Evolutionary conservation across 495 filamentous ascomycete genomes (phyloP), one percentile per base, ranked within the genome.

Genomic region (Parachaetomium inaequale): DNA sequence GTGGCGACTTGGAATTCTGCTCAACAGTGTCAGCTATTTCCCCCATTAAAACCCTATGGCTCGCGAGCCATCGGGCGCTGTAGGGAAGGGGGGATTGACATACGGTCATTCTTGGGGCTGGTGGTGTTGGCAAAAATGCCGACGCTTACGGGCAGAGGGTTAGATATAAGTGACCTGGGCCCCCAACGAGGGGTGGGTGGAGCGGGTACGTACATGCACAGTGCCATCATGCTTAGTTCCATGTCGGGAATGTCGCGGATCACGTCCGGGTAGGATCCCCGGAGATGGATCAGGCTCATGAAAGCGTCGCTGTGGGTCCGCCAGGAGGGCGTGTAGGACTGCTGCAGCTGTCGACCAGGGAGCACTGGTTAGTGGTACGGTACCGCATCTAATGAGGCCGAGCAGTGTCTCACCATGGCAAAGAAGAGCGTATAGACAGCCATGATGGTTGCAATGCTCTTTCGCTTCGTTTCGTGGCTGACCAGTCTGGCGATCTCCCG

Each of bases 281-380:
- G 64, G 5, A 69, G 55, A 14, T 49, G 43, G 21, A 76, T 66
- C 2, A 77, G 28, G 50, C 62, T 67, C 15, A 71, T 59, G 32
- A 72, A 57, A n/a, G 66, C 71, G 4, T 74, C 71, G n/a, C 71
- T 23, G 50, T 77, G 75, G 29, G 62, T 68, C 31, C 71, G 69
- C 71, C 71, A 77, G 49, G 64, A 56, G 2, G 69, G 69, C 5
- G 66, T 70, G 21, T 61, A 63, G 14, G 70, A 71, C 47, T 75
- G 73, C 40, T 74, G 71, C 4, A 69, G 61, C 71, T 76, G 56
- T 45, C 31, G 19, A 36, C 19, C 19, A 38, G 21, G 4, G 7
- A 32, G 28, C 10, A 19, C 3, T 34, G 28, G 32, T 38, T 32
- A 32, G 28, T 15, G 14, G 17, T 5, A 8, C 15, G 10, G 28